Base-by-base conservation (phyloP, 495 filamentous ascomycete genomes). In the Alectoria sarmentosa region DNA sequence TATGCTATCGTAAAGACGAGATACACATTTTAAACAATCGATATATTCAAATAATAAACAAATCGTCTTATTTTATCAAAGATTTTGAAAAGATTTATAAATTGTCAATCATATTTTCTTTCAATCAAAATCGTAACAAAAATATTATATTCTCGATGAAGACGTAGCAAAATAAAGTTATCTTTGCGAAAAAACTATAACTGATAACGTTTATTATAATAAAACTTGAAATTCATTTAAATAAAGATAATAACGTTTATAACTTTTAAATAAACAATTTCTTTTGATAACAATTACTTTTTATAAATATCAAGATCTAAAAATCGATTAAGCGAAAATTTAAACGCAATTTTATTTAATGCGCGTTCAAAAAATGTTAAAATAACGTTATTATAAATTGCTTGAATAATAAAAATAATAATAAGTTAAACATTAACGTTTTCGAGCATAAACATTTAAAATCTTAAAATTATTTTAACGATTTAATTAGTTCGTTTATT, bases 301-400 rank as follows among this genome's bases (percentile, higher is more conserved):
- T 60, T 60, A 60, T 60, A 60, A 11, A 39, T 30, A 14, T 26
- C 21, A 13, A 60, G 10, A 60, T 60, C 36, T 60, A 60, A 6
- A 6, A 38, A 13, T 14, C 8, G 11, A 28, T 60, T 60, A 41
- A 28, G 6, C 15, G 21, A 13, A 28, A 26, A 23, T 28, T 60
- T 60, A 60, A 6, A 17, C 7, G 10, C 23, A 60, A 42, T 42
- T 17, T 42, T 42, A 56, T 34, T 56, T 9, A 56, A 13, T 14
- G 39, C 4, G 3, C 26, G 10, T 26, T 13, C 17, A 13, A 14
- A 56, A 30, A 15, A 21, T 9, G n/a, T 56, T 7, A 15, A 30
- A 13, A 56, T 56, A 23, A 17, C 4, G 26, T 56, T 38, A 42
- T 28, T 60, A 60, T 60, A 60, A 28, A 21, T 41, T 19, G 28